Evolutionary conservation across 2,329 filamentous ascomycete species (phyloP).

Genomic region (Paraphaeosphaeria sporulosa): DNA sequence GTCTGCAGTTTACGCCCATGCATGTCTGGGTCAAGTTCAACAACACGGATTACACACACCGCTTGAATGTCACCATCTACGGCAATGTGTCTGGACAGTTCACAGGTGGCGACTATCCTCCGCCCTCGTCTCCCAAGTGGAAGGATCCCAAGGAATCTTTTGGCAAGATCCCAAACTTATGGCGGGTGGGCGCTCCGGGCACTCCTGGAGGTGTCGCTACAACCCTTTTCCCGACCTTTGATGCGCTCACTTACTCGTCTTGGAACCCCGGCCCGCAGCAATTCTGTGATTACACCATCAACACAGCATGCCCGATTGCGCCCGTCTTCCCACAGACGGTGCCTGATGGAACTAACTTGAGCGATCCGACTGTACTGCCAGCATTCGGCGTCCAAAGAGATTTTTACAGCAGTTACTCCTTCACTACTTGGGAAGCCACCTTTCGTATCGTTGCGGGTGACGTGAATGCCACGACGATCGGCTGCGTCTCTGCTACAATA

Average conservation of each 20-base stretch:
- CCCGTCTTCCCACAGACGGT: conserved; percentile 66
- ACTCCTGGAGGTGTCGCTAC: conserved; percentile 58
- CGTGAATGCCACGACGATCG: conserved; percentile 66
- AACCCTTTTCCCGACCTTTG: conserved; percentile 75
- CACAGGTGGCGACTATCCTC: conserved; percentile 65
- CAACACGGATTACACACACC: conserved; percentile 65
- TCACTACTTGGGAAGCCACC: conserved; percentile 79
- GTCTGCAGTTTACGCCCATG: conserved; percentile 81
- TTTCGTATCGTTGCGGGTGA: conserved; percentile 81
- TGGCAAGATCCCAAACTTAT: conserved; percentile 76
- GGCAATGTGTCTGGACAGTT: conserved; percentile 87
- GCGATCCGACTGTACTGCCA: conserved; percentile 65
- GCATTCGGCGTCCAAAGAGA: conserved; percentile 77
- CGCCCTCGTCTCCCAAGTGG: conserved; percentile 66
- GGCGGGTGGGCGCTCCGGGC: not conserved
- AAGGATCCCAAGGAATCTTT: conserved; percentile 64
- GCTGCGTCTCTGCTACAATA: conserved; percentile 81
- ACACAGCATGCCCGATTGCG: conserved; percentile 75
- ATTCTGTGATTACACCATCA: conserved; percentile 71
- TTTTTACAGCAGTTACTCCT: conserved; percentile 83
- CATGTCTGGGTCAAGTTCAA: conserved; percentile 79
- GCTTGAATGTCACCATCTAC: conserved; percentile 80
- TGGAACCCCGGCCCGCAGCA: conserved; percentile 58
- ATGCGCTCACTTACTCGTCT: conserved; percentile 80
- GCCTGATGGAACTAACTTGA: conserved; percentile 54